phyloP scores from a whole-genome alignment of 805 yeast species.

The Cyberlindnera maritima region DNA sequence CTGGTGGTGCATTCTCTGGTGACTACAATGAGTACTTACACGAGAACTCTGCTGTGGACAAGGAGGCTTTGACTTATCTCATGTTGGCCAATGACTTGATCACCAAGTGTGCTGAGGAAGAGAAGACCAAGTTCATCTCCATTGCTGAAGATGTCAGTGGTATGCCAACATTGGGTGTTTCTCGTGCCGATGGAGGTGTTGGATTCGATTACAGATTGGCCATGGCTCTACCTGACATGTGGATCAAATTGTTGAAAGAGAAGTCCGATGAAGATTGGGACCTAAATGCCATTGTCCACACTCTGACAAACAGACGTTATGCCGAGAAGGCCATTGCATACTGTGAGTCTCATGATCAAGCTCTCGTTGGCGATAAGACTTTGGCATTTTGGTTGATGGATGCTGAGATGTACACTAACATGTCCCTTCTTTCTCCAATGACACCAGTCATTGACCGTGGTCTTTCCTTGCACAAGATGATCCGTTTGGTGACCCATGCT shows the following conservation, averaged over 20 bases:
- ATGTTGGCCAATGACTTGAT: conserved; percentile 89
- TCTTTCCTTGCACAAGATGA: conserved; percentile 84
- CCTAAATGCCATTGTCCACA: conserved; percentile 71
- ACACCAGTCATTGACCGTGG: conserved; percentile 88
- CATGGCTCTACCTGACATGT: conserved; percentile 99
- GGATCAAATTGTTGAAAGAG: conserved; percentile 93
- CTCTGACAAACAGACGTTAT: conserved; percentile 84
- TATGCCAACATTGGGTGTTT: conserved; percentile 89
- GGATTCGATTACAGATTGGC: conserved; percentile 93
- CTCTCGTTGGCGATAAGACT: conserved; percentile 95
- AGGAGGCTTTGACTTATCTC: conserved; percentile 81
- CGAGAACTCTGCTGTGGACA: conserved; percentile 71
- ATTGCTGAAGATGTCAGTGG: conserved; percentile 98
- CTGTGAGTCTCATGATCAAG: conserved; percentile 96
- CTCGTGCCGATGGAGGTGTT: conserved; percentile 74
- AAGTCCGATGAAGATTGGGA: conserved; percentile 88
- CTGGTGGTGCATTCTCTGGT: conserved; percentile 80
- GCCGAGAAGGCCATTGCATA: conserved; percentile 87
- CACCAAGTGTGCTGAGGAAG: conserved; percentile 42
- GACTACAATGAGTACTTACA: conserved; percentile 89
- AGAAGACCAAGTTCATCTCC: conserved; percentile 56
- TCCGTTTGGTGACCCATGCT: conserved; percentile 79
- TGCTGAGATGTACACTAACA: conserved; percentile 95
- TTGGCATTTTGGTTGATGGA: conserved; percentile 98
- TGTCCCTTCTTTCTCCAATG: conserved; percentile 72